Conservation (phyloP, 495 filamentous ascomycete genomes). For the Penicillium coprophilum region DNA sequence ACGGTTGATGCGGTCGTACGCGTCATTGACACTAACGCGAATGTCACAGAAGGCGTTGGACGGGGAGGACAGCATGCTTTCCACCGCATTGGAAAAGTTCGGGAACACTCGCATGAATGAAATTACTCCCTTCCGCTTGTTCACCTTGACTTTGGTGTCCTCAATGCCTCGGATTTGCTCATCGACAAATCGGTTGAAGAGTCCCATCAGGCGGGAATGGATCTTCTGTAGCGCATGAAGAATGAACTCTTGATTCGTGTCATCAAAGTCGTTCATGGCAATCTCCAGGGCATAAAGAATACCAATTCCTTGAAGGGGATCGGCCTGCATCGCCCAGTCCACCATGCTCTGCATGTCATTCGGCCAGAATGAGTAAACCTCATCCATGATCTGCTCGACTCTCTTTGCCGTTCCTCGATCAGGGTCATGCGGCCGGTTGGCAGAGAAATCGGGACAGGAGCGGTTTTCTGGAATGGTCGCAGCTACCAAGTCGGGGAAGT, state of each 20-base stretch:
- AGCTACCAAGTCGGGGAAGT: slow-evolving; percentile 78
- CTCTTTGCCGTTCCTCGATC: slow-evolving; percentile 78
- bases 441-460: slow-evolving; percentile 63
- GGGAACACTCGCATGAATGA: slow-evolving; percentile 92
- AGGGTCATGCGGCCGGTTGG: slow-evolving; percentile 74
- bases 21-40: slow-evolving; percentile 75
- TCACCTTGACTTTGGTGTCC: slow-evolving; percentile 98
- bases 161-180: slow-evolving; percentile 94
- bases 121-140: slow-evolving; percentile 96
- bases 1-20: slow-evolving; percentile 85
- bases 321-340: slow-evolving; percentile 77
- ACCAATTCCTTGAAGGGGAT: slow-evolving; percentile 90
- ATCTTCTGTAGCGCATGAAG: slow-evolving; percentile 75
- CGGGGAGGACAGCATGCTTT: slow-evolving; percentile 69
- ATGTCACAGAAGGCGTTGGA: slow-evolving; percentile 60
- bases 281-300: slow-evolving; percentile 78
- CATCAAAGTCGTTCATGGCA: slow-evolving; percentile 71
- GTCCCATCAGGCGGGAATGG: slow-evolving; percentile 68
- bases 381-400: slow-evolving; percentile 81
- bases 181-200: slow-evolving; percentile 88
- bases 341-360: slow-evolving; percentile 75
- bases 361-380: slow-evolving; percentile 78
- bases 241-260: slow-evolving; percentile 90
- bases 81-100: slow-evolving; percentile 72
- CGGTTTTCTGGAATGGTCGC: slow-evolving; percentile 65